Evolutionary conservation across 805 yeast genomes (phyloP).

Genomic region (Lachancea quebecensis): DNA sequence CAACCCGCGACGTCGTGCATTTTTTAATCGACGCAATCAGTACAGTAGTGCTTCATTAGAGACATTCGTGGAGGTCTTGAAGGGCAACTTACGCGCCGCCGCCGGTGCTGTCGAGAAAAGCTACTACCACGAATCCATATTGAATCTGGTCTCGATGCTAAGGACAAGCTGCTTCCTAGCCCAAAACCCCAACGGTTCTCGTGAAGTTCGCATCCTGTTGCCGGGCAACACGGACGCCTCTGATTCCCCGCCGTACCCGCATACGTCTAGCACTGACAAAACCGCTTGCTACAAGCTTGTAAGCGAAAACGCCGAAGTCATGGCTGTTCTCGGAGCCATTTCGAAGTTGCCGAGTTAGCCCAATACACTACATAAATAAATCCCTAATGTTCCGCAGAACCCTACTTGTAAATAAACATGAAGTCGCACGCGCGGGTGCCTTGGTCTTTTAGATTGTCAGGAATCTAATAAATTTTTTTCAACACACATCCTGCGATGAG

Average conservation of each 20-base stretch:
- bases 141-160: conserved; percentile 23
- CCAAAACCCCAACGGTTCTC: neutral
- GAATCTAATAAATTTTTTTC: neutral
- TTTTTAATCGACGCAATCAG: conserved; percentile 13
- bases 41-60: conserved; percentile 16
- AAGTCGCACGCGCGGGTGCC: neutral
- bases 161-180: conserved; percentile 20
- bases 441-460: neutral
- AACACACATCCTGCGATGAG: neutral
- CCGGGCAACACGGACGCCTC: conserved; percentile 6
- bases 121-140: conserved; percentile 17
- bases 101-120: conserved; percentile 5
- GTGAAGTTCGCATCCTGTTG: conserved; percentile 13
- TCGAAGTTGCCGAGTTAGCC: conserved; percentile 1
- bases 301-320: conserved; percentile 13
- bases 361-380: neutral
- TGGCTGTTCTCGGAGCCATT: conserved; percentile 13
- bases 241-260: neutral
- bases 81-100: conserved; percentile 14
- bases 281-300: conserved; percentile 14
- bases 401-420: neutral
- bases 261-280: conserved; percentile 5
- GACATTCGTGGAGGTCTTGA: conserved; percentile 20
- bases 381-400: neutral
- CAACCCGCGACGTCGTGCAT: conserved; percentile 11